A percentile compares a stretch with the other conserved stretches of the same genome.
Conservation (phyloP, 176 grass and related monocot genomes). For the Carex littledalei region DNA sequence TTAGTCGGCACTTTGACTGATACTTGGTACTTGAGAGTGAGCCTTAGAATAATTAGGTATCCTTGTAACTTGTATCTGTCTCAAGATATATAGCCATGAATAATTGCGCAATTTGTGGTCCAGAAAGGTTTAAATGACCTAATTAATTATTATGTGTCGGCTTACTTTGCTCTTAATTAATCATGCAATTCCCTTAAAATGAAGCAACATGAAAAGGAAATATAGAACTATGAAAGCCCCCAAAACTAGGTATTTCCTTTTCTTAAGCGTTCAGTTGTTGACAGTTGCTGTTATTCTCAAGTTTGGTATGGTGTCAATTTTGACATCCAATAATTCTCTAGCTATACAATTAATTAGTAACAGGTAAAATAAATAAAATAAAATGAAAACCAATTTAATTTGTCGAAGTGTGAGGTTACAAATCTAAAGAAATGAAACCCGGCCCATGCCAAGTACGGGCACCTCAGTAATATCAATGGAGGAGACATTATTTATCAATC, state of each 20-base stretch:
- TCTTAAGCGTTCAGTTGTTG: neutral
- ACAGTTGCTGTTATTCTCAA: neutral
- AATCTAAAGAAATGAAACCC: neutral
- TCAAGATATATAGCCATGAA: neutral
- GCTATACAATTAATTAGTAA: neutral
- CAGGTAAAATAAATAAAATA: neutral
- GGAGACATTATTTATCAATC: neutral
- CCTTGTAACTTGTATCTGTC: neutral
- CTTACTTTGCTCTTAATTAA: neutral
- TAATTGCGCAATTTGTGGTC: neutral
- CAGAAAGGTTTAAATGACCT: neutral
- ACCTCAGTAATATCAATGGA: neutral
- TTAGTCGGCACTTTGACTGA: neutral
- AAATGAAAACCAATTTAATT: neutral
- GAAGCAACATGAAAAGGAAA: neutral
- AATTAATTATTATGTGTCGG: neutral
- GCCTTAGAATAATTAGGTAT: neutral
- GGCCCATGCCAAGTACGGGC: neutral
- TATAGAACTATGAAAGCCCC: neutral
- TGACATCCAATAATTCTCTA: neutral
- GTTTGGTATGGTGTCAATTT: constrained; percentile 10
- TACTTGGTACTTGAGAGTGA: neutral
- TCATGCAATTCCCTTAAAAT: neutral
- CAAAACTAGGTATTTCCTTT: neutral
- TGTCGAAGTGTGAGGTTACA: neutral